phyloP scores from a whole-genome alignment of 305 asterid genomes.

The Withania somnifera region DNA sequence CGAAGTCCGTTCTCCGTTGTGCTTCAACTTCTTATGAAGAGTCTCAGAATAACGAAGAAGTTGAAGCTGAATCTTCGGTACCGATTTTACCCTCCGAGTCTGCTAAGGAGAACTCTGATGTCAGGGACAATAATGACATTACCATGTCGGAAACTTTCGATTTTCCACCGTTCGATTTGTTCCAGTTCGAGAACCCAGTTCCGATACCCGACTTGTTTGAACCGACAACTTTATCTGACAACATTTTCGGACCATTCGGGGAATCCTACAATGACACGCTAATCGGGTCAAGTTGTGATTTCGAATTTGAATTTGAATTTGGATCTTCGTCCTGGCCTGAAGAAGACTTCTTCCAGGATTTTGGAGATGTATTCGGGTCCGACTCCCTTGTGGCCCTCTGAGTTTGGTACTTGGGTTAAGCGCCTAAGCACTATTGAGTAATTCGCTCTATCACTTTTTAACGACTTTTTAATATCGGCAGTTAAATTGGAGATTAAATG shows the following conservation, averaged over 20 bases:
- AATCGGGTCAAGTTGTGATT: conserved; percentile 32
- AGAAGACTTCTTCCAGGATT: conserved; percentile 56
- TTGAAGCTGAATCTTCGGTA: conserved; percentile 25
- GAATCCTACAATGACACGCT: too few relatives aligned
- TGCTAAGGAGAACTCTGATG: not conserved
- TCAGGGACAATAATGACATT: not conserved
- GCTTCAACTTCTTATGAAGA: conserved; percentile 28
- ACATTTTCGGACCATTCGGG: too few relatives aligned
- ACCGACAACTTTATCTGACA: conserved; percentile 21
- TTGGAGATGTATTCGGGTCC: conserved; percentile 78
- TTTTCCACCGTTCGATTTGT: conserved; percentile 14
- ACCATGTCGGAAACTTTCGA: conserved; percentile 20
- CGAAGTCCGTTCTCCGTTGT: conserved; percentile 68
- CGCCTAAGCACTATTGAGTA: too few relatives aligned
- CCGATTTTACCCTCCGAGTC: not conserved
- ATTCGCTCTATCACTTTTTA: too few relatives aligned
- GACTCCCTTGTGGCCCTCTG: conserved; percentile 55
- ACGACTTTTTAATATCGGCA: too few relatives aligned
- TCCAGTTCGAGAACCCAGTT: conserved; percentile 30
- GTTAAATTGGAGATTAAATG: conserved; percentile 8
- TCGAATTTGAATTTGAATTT: conserved; percentile 26
- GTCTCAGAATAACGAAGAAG: conserved; percentile 18
- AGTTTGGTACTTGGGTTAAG: too few relatives aligned
- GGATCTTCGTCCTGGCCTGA: conserved; percentile 30
- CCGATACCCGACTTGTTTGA: conserved; percentile 40